Conservation (phyloP, 768 basidiomycete species). For the Lactifluus piperatus region DNA sequence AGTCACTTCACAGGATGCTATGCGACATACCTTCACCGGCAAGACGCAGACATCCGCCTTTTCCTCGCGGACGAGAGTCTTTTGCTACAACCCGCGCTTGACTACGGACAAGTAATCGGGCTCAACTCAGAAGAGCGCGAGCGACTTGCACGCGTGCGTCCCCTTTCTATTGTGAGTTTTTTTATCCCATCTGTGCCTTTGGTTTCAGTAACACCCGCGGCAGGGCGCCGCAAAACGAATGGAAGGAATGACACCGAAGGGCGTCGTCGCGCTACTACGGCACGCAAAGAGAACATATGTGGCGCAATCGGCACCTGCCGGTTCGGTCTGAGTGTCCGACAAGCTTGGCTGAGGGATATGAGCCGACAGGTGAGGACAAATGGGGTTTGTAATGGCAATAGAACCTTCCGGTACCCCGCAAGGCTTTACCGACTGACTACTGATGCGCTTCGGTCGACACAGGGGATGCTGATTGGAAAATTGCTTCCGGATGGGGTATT, state of each 20-base stretch:
- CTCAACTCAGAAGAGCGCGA: constrained; percentile 73
- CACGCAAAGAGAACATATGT: constrained; percentile 40
- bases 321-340: not conserved
- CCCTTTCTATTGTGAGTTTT: constrained; percentile 57
- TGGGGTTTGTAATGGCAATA: constrained; percentile 5
- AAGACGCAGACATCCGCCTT: constrained; percentile 62
- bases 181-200: not conserved
- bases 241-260: constrained; percentile 87
- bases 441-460: constrained; percentile 2
- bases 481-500: constrained; percentile 9
- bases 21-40: constrained; percentile 53
- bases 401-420: not conserved
- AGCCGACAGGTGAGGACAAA: constrained; percentile 3
- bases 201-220: not conserved
- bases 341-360: not conserved
- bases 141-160: constrained; percentile 48
- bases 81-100: constrained; percentile 55
- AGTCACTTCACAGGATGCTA: constrained; percentile 42
- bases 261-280: constrained; percentile 57
- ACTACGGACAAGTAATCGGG: constrained; percentile 57
- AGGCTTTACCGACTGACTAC: constrained; percentile 4
- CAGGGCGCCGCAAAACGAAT: constrained; percentile 90
- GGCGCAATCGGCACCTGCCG: constrained; percentile 1
- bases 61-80: constrained; percentile 75
- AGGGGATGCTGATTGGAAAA: constrained; percentile 3